These are phyloP conservation scores for Penicillium paneum DNA, from an alignment of 2,329 filamentous ascomycete genomes.

Conservation along the genomic window DNA sequence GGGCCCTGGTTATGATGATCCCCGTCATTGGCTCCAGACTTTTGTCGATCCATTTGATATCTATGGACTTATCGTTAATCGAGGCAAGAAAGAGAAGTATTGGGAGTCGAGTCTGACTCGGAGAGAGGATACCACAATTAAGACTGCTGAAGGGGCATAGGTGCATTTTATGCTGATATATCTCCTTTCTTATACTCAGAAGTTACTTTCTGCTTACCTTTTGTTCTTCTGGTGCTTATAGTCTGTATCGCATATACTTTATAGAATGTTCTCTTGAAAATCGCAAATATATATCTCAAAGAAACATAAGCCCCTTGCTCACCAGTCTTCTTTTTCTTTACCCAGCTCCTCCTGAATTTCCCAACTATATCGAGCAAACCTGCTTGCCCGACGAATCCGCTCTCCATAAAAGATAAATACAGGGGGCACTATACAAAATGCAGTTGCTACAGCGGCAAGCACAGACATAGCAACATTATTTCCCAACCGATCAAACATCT, in stretches of 20 bases:
- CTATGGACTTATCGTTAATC: slow-evolving; percentile 34
- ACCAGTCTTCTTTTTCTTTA: slow-evolving; percentile 21
- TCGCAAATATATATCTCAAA: neutral
- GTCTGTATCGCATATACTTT: neutral
- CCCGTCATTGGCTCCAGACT: slow-evolving; percentile 45
- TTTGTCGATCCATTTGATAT: slow-evolving; percentile 46
- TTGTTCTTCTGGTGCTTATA: neutral
- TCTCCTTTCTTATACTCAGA: neutral
- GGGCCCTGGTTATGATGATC: slow-evolving; percentile 51
- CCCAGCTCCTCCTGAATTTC: slow-evolving; percentile 25
- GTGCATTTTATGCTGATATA: neutral
- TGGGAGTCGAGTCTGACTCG: slow-evolving; percentile 32
- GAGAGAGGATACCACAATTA: neutral
- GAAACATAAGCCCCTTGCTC: neutral
- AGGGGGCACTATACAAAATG: slow-evolving; percentile 40
- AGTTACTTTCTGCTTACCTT: neutral
- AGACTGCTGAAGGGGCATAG: neutral
- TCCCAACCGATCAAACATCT: slow-evolving; percentile 42
- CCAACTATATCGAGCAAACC: slow-evolving; percentile 38
- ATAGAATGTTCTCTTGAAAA: neutral
- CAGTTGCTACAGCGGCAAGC: slow-evolving; percentile 42
- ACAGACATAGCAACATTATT: slow-evolving; percentile 42
- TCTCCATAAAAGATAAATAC: slow-evolving; percentile 41
- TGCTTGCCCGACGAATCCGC: slow-evolving; percentile 35
- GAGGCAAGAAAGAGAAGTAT: slow-evolving; percentile 38